phyloP scores from a whole-genome alignment of 352 stramenopile genomes.

The Phytophthora cryptogea region DNA sequence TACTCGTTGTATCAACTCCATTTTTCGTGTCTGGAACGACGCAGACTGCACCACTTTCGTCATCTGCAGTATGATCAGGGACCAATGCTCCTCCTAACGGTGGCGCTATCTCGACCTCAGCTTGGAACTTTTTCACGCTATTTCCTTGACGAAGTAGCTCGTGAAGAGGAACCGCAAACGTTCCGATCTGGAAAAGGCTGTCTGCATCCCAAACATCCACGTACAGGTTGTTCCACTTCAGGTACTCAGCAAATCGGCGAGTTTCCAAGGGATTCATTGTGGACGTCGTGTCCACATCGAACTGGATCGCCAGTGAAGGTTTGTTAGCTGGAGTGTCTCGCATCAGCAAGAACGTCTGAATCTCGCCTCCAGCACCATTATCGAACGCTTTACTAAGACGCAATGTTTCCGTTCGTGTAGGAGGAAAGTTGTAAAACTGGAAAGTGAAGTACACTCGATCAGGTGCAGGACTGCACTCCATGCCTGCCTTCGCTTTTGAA shows the following conservation, averaged over 20 bases:
- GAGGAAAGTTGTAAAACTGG: slow-evolving; percentile 91
- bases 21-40: slow-evolving; percentile 15
- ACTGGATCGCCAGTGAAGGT: slow-evolving; percentile 71
- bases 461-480: slow-evolving; percentile 12
- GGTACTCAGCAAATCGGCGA: slow-evolving; percentile 83
- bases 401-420: slow-evolving; percentile 87
- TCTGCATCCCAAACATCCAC: slow-evolving; percentile 95
- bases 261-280: slow-evolving; percentile 69
- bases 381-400: slow-evolving; percentile 63
- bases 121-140: slow-evolving; percentile 90
- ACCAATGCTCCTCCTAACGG: slow-evolving; percentile 27
- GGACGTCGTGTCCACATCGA: slow-evolving; percentile 74
- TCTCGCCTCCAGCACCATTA: slow-evolving; percentile 29
- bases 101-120: slow-evolving; percentile 67
- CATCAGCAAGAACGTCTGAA: slow-evolving; percentile 67
- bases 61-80: slow-evolving; percentile 12
- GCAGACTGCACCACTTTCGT: slow-evolving; percentile 18
- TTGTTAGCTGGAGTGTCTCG: slow-evolving; percentile 64
- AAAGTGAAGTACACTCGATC: slow-evolving; percentile 90
- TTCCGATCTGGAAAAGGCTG: slow-evolving; percentile 89
- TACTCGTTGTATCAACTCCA: not conserved
- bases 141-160: slow-evolving; percentile 90
- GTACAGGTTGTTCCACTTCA: slow-evolving; percentile 83
- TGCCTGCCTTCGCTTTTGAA: slow-evolving; percentile 5
- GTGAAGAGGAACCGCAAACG: slow-evolving; percentile 83